Percentiles rank a stretch among this genome's conserved stretches.
Evolutionary conservation across 2,329 filamentous ascomycete genomes (phyloP).

Genomic region (Penicillium sp.): DNA sequence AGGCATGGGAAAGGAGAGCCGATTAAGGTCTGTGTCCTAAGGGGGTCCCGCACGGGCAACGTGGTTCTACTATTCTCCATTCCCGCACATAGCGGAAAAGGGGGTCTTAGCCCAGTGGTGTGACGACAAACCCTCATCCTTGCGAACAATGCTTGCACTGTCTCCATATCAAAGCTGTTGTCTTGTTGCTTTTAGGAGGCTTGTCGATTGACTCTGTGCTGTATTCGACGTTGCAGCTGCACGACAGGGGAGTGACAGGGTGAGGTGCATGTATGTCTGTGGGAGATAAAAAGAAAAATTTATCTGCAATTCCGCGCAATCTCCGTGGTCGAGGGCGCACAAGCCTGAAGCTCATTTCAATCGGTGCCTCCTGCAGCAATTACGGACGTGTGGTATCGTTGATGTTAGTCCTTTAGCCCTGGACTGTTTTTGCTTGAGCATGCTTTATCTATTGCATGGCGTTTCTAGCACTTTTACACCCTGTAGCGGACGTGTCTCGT

Average conservation of each 20-base stretch:
- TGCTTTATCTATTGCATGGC: too few species aligned
- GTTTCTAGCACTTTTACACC: too few species aligned
- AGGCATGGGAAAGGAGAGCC: neutral
- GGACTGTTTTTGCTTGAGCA: too few species aligned
- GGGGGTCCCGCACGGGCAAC: conserved; percentile 13
- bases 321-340: conserved; percentile 1
- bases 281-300: neutral
- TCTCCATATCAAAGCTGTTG: neutral
- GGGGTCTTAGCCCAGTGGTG: conserved; percentile 6
- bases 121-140: neutral
- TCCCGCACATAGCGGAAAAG: conserved; percentile 9
- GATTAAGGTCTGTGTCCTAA: conserved; percentile 8
- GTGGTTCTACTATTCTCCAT: conserved; percentile 19
- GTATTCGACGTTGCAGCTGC: conserved; percentile 1
- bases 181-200: neutral
- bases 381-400: too few species aligned
- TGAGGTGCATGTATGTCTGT: neutral
- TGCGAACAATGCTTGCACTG: neutral
- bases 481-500: too few species aligned
- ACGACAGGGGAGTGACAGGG: neutral
- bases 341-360: too few species aligned
- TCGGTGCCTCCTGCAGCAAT: too few species aligned
- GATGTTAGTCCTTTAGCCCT: too few species aligned
- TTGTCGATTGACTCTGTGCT: neutral
- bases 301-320: conserved; percentile 10